Evolutionary conservation across 495 filamentous ascomycete species (phyloP), one percentile per base, ranked within the genome.

Genomic region (Xylaria castorea): DNA sequence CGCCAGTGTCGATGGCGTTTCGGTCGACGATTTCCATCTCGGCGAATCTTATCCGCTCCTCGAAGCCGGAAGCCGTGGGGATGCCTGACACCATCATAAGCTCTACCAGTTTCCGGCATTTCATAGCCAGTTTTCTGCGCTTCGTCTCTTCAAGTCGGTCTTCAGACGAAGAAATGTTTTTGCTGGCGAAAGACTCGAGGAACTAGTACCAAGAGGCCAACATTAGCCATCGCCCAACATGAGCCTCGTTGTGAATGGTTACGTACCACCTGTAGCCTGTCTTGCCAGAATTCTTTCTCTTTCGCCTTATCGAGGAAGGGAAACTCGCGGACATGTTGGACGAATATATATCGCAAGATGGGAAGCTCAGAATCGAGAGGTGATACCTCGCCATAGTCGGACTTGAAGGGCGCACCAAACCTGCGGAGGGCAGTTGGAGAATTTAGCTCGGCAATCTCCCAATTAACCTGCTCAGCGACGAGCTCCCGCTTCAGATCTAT

Each of bases 281-380:
- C 94, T 83, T 99, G 96, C 96, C 96, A 99, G 76, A 99, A 99
- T 80, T 99, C 95, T 87, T 97, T 97, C 87, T 99, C 96, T 73
- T 89, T 92, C 32, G 96, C 96, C 86, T 94, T 92, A 80, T 98
- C 93, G 66, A 99, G 87, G 79, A 99, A 99, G 0, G 96, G 96
- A 75, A 99, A 99, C 75, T 98, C 97, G 69, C 96, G 93, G 71
- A 99, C 90, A 89, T 98, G 94, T 78, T 98, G 92, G 55, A 98
- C 97, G 81, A 99, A 99, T 77, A 98, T 97, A 81, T 97, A 98
- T 71, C 96, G 89, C 70, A 99, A 86, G 65, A 98, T 93, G 27
- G 96, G 96, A 16, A 99, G 86, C 73, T 99, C 96, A 12, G 93
- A 97, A 79, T 99, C 97, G 22, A 97, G 88, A 7, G 96, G 96